Percentiles rank a stretch among this genome's conserved stretches.
phyloP scores from a whole-genome alignment of 345 rosid genomes.

The Sonneratia alba region DNA sequence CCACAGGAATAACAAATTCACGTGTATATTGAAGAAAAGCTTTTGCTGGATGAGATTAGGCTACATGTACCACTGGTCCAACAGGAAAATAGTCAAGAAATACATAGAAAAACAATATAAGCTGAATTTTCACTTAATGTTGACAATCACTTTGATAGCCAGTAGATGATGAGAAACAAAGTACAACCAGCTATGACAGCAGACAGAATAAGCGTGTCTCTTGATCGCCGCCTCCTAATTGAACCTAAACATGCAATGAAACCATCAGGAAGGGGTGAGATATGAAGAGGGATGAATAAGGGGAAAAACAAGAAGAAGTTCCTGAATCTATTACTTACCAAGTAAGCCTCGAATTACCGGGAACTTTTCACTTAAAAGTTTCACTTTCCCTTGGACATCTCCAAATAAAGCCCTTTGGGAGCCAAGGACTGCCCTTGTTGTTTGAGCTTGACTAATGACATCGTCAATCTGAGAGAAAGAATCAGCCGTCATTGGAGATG shows the following conservation, averaged over 20 bases:
- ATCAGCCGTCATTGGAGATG: neutral
- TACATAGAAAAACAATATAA: slow-evolving; percentile 16
- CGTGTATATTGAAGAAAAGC: neutral
- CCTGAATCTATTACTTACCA: slow-evolving; percentile 30
- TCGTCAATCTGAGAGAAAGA: slow-evolving; percentile 67
- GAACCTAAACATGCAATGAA: slow-evolving; percentile 43
- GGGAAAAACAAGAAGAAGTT: neutral
- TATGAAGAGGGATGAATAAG: neutral
- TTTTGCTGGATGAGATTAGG: neutral
- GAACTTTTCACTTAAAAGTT: slow-evolving; percentile 74
- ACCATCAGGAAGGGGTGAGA: slow-evolving; percentile 8
- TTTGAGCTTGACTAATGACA: slow-evolving; percentile 90
- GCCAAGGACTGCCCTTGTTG: slow-evolving; percentile 77
- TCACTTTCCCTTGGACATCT: slow-evolving; percentile 94
- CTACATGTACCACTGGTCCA: neutral
- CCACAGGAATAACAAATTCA: neutral
- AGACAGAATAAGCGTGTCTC: slow-evolving; percentile 82
- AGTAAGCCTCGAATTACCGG: slow-evolving; percentile 78
- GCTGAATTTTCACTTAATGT: slow-evolving; percentile 6
- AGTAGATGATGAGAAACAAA: slow-evolving; percentile 78
- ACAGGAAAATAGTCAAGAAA: slow-evolving; percentile 4
- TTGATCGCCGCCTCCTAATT: slow-evolving; percentile 67
- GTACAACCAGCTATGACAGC: slow-evolving; percentile 93
- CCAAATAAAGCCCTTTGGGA: slow-evolving; percentile 83
- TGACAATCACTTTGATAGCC: slow-evolving; percentile 60